A percentile compares a stretch with the other conserved stretches of the same genome.
Evolutionary conservation across 768 basidiomycete genomes (phyloP).

Genomic region (Collybiopsis luxurians): DNA sequence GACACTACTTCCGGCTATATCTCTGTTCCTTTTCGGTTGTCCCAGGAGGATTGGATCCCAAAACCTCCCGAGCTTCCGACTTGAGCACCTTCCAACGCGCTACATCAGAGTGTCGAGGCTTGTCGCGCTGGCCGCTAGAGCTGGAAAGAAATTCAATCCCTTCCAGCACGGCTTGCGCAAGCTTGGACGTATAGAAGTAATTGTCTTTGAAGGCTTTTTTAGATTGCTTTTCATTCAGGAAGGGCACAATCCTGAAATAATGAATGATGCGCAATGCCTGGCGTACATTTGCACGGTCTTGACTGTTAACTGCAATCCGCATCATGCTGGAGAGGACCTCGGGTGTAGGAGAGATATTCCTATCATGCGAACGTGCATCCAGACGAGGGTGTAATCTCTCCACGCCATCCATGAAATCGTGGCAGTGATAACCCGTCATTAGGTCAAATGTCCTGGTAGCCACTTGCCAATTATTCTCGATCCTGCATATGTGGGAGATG

Average conservation of each 20-base stretch:
- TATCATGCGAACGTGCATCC: slow-evolving; percentile 40
- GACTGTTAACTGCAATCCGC: slow-evolving; percentile 54
- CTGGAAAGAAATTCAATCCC: slow-evolving; percentile 32
- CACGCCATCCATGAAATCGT: slow-evolving; percentile 52
- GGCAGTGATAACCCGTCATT: slow-evolving; percentile 65
- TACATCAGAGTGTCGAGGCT: slow-evolving; percentile 10
- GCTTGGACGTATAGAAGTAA: slow-evolving; percentile 43
- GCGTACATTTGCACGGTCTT: slow-evolving; percentile 47
- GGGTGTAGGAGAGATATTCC: slow-evolving; percentile 44
- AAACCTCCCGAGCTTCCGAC: slow-evolving; percentile 12
- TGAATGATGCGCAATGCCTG: slow-evolving; percentile 61
- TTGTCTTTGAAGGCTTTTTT: slow-evolving; percentile 30
- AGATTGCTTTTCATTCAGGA: slow-evolving; percentile 21
- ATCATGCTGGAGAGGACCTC: slow-evolving; percentile 57
- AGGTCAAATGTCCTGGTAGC: slow-evolving; percentile 60
- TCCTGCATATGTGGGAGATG: slow-evolving; percentile 51
- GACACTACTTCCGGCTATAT: too few species aligned
- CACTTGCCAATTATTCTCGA: slow-evolving; percentile 58
- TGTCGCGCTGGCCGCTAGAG: slow-evolving; percentile 11
- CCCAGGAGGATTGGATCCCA: slow-evolving; percentile 1
- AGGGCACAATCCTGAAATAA: slow-evolving; percentile 38
- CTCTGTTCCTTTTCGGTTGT: too few species aligned
- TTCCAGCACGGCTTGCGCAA: slow-evolving; percentile 43
- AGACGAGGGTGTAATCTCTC: slow-evolving; percentile 32
- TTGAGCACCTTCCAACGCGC: slow-evolving; percentile 13